These are phyloP conservation scores for Aspergillus sp. DNA, from an alignment of 2,329 filamentous ascomycete species.

Conservation along the genomic window DNA sequence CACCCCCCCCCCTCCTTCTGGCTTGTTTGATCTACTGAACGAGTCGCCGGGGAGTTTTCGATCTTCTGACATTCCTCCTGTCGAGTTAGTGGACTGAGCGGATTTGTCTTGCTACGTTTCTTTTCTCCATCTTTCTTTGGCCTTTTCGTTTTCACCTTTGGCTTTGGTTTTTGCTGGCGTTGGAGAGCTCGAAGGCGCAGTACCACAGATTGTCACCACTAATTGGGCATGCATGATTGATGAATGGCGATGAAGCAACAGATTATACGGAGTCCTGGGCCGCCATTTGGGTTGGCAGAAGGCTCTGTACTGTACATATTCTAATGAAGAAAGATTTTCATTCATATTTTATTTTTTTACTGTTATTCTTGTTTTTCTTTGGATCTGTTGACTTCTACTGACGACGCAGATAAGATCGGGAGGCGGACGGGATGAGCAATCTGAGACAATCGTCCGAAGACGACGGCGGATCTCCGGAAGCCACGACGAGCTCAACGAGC, in stretches of 20 bases:
- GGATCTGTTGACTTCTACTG: background rate
- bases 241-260: constrained; percentile 8
- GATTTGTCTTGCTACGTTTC: constrained; percentile 7
- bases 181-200: constrained; percentile 8
- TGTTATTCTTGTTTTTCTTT: constrained; percentile 1
- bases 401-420: background rate
- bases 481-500: background rate
- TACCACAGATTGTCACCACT: constrained; percentile 19
- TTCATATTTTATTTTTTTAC: too few relatives aligned
- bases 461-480: background rate
- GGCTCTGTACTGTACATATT: constrained; percentile 22
- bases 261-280: constrained; percentile 14
- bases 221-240: constrained; percentile 17
- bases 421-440: background rate
- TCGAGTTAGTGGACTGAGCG: background rate
- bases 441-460: background rate
- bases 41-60: constrained; percentile 5
- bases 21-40: constrained; percentile 7
- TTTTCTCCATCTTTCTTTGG: constrained; percentile 11
- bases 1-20: background rate
- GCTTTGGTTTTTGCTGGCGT: constrained; percentile 6
- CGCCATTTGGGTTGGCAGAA: constrained; percentile 18
- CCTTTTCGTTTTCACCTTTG: constrained; percentile 7
- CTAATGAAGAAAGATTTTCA: constrained; percentile 15
- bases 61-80: constrained; percentile 3